Evolutionary conservation across 2,329 filamentous ascomycete genomes (phyloP).

Genomic region (Emergomyces orientalis): DNA sequence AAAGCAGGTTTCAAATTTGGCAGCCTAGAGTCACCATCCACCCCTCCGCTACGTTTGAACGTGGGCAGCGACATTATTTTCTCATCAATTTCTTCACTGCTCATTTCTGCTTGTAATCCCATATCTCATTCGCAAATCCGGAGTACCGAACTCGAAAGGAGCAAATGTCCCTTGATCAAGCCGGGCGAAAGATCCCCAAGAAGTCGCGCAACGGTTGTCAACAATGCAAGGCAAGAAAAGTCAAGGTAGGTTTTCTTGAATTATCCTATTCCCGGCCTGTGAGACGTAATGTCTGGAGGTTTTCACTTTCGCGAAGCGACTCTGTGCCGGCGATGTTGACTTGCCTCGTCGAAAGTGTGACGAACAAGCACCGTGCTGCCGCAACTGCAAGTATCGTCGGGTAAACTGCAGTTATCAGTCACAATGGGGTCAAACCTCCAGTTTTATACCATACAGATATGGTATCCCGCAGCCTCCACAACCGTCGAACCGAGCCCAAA

Average conservation of each 20-base stretch:
- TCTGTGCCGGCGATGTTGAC: not conserved
- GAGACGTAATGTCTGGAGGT: not conserved
- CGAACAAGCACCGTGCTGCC: slow-evolving; percentile 15
- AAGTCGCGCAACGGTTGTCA: slow-evolving; percentile 16
- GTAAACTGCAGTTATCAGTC: slow-evolving; percentile 11
- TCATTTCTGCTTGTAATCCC: too few relatives aligned
- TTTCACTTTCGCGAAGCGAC: not conserved
- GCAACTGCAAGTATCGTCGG: slow-evolving; percentile 13
- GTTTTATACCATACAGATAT: not conserved
- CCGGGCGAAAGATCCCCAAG: not conserved
- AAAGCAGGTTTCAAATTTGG: not conserved
- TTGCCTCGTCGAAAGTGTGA: slow-evolving; percentile 11
- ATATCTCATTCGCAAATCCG: not conserved
- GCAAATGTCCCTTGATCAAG: not conserved
- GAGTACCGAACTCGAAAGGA: not conserved
- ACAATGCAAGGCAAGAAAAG: slow-evolving; percentile 16
- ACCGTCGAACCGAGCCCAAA: not conserved
- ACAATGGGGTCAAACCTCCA: not conserved
- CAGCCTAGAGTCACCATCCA: not conserved
- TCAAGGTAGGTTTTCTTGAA: slow-evolving; percentile 11
- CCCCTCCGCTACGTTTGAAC: not conserved
- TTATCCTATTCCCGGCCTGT: not conserved
- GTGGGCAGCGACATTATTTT: not conserved
- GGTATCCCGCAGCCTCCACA: not conserved
- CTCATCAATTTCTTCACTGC: not conserved